A percentile compares a stretch with the other conserved stretches of the same genome.
Conservation (phyloP, 108 stramenopile species). For the Hondaea fermentalgiana region DNA sequence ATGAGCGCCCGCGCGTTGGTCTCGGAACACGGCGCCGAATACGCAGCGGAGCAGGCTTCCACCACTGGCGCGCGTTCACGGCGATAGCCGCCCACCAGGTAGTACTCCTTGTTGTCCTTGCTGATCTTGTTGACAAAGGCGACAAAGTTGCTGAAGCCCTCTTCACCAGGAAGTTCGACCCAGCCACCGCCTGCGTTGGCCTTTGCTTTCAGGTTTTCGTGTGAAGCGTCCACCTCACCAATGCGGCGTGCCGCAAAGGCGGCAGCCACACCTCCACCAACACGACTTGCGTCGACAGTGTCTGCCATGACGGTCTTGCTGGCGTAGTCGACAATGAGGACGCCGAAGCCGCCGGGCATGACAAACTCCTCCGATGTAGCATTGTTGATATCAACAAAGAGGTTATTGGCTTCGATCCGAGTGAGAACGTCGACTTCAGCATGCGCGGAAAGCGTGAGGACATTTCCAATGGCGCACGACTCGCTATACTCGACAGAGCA, state of each 20-base stretch:
- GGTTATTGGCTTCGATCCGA: background rate
- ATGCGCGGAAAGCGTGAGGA: background rate
- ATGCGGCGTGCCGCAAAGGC: background rate
- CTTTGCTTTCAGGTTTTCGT: background rate
- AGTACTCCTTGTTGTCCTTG: background rate
- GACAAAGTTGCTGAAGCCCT: background rate
- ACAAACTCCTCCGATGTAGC: background rate
- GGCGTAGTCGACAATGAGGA: background rate
- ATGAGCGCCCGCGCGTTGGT: background rate
- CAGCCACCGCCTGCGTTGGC: background rate
- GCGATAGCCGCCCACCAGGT: background rate
- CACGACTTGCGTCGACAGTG: background rate
- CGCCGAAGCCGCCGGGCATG: background rate
- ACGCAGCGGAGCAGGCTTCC: background rate
- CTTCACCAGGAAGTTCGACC: background rate
- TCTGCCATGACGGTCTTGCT: background rate
- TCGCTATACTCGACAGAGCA: background rate
- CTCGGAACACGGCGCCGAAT: background rate
- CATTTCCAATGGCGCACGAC: background rate
- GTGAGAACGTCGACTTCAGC: background rate
- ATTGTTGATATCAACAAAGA: background rate
- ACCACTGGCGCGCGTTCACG: background rate
- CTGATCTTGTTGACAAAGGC: background rate
- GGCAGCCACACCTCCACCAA: background rate
- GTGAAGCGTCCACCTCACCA: background rate